Evolutionary conservation across 768 basidiomycete species (phyloP), one percentile per base, ranked within the genome.

Genomic region (Russula sp.): DNA sequence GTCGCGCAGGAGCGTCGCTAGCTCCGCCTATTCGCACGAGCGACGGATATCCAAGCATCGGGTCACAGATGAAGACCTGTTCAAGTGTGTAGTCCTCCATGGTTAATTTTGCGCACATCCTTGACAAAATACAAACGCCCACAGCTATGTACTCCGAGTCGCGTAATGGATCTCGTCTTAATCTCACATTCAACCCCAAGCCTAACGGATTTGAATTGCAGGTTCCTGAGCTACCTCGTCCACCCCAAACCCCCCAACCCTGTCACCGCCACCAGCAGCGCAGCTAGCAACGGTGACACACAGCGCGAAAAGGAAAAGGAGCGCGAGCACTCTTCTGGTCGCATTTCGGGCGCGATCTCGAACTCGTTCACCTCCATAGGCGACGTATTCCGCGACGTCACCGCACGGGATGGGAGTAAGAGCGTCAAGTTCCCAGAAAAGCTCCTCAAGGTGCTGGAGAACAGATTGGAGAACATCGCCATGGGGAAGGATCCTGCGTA

Each of bases 361-460:
- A 74, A 73, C 63, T 79, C 81, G 43, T 75, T 83, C 65, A 74
- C 80, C 52, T 79, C 79, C 11, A 83, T 93, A 60, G 83, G 85
- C 29, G 91, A 93, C 71, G 78, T 92, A 72, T 89, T 90, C 77
- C 86, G 86, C 71, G 90, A 89, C 67, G 80, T 84, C 59, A 63
- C 62, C 5, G 62, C 57, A 13, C 73, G 85, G 63, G 88, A 87
- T 73, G 86, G 90, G 6, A 82, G 85, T 57, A 93, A 89, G 76
- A 88, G 84, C 63, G 88, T 90, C 70, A 92, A 90, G 71, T 98
- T 95, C 72, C 95, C 96, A 0, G 93, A 98, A 75, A 94, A 93
- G 74, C 76, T 97, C 61, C 71, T 98, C 59, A 98, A 94, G 75
- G 87, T 90, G 8, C 76, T 99, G 64, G 94, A 97, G 72, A 83